Conservation (phyloP, 257 asterid species). For the Nicotiana tabacum region DNA sequence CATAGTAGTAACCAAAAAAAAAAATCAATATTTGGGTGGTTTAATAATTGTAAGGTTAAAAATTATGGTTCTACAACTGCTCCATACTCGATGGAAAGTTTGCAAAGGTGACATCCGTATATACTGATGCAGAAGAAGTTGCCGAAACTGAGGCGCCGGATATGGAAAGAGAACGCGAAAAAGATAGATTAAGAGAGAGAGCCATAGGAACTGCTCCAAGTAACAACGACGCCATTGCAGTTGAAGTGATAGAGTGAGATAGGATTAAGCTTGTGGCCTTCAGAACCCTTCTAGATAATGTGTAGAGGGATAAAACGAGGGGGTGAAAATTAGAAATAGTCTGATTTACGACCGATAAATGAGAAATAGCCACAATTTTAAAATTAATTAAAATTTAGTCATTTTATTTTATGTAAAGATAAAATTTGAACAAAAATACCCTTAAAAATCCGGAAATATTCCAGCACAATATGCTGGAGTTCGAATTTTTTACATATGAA, state of each 20-base stretch:
- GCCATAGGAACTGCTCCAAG: conserved; percentile 55
- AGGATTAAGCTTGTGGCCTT: background rate
- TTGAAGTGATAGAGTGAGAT: background rate
- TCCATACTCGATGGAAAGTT: conserved; percentile 46
- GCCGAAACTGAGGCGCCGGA: conserved; percentile 26
- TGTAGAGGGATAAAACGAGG: no score
- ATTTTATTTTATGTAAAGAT: no score
- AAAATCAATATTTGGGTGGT: background rate
- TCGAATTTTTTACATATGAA: no score
- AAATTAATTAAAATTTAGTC: no score
- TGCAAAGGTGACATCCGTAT: conserved; percentile 21
- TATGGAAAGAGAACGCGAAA: conserved; percentile 46
- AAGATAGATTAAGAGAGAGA: conserved; percentile 33
- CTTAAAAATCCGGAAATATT: no score
- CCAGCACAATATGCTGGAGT: no score
- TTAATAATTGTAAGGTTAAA: background rate
- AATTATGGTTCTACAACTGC: no score
- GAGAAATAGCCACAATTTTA: no score
- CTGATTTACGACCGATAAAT: no score
- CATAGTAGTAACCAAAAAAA: background rate
- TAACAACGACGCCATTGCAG: conserved; percentile 60
- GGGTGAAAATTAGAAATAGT: no score
- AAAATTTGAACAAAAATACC: no score
- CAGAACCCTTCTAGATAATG: background rate
- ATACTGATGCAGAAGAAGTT: conserved; percentile 22